Conservation (phyloP, 2,329 filamentous ascomycete species). For the Spiromastix sp. region DNA sequence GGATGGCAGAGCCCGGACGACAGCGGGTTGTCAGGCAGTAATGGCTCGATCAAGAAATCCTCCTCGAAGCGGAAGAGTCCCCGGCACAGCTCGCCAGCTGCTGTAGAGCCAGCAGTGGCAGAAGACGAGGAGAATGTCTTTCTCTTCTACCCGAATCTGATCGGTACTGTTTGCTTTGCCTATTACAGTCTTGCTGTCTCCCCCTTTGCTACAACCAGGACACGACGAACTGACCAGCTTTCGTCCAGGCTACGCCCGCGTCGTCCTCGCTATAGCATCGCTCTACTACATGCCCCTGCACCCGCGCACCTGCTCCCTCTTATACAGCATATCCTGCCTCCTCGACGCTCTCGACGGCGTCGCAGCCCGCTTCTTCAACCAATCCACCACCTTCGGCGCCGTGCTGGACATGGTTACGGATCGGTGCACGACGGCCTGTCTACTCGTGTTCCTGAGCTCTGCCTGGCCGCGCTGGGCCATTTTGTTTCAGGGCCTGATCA, state of each 20-base stretch:
- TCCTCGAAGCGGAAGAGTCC: conserved; percentile 21
- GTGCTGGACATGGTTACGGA: conserved; percentile 99
- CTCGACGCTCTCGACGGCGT: conserved; percentile 92
- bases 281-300: conserved; percentile 99
- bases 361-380: conserved; percentile 76
- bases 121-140: conserved; percentile 61
- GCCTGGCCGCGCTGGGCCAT: conserved; percentile 93
- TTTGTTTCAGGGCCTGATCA: conserved; percentile 87
- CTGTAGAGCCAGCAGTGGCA: too few species aligned
- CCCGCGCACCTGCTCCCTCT: conserved; percentile 80
- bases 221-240: too few species aligned
- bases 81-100: conserved; percentile 16
- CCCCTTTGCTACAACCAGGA: conserved; percentile 3
- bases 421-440: conserved; percentile 87
- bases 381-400: conserved; percentile 90
- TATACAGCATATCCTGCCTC: conserved; percentile 85
- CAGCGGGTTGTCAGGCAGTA: conserved; percentile 22
- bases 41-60: conserved; percentile 11
- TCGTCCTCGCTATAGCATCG: conserved; percentile 75
- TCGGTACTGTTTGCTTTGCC: conserved; percentile 48
- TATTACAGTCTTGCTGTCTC: too few species aligned
- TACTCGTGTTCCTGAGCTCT: conserved; percentile 88
- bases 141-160: conserved; percentile 70
- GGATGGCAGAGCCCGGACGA: conserved; percentile 11
- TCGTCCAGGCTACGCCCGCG: conserved; percentile 71